These are phyloP conservation scores for Pythium utonaiense DNA, from an alignment of 352 stramenopile genomes.

Conservation along the genomic window DNA sequence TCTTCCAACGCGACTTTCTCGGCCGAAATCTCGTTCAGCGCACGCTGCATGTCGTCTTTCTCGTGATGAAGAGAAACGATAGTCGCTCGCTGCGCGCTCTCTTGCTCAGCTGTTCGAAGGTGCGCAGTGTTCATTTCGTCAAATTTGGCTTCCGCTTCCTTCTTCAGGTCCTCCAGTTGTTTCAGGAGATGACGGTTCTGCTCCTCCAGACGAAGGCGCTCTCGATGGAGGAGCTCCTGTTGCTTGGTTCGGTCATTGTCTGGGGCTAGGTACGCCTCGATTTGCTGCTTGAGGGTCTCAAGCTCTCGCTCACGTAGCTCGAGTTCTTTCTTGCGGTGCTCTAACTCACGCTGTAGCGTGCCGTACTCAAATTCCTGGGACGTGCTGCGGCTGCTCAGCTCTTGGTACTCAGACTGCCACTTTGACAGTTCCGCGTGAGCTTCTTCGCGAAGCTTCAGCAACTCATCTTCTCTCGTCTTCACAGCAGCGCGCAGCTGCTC, in stretches of 20 bases:
- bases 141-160: conserved; percentile 40
- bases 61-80: conserved; percentile 50
- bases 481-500: conserved; percentile 49
- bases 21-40: conserved; percentile 34
- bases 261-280: conserved; percentile 49
- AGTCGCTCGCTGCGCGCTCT: conserved; percentile 44
- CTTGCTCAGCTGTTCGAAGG: conserved; percentile 38
- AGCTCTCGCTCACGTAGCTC: conserved; percentile 51
- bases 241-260: conserved; percentile 53
- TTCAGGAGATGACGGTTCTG: conserved; percentile 46
- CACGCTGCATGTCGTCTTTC: conserved; percentile 60
- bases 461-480: conserved; percentile 43
- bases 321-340: conserved; percentile 48
- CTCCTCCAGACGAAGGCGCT: conserved; percentile 57
- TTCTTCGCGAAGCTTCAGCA: conserved; percentile 28
- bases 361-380: conserved; percentile 39
- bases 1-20: conserved; percentile 53
- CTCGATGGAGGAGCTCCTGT: conserved; percentile 46
- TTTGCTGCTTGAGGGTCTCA: conserved; percentile 42
- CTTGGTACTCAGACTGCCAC: conserved; percentile 47
- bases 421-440: conserved; percentile 44
- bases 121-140: conserved; percentile 45
- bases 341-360: conserved; percentile 44
- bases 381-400: conserved; percentile 36
- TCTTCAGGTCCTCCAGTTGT: conserved; percentile 40